Evolutionary conservation across 345 rosid species (phyloP), one percentile per base, ranked within the genome.

Genomic region (Eucalyptus pumila): DNA sequence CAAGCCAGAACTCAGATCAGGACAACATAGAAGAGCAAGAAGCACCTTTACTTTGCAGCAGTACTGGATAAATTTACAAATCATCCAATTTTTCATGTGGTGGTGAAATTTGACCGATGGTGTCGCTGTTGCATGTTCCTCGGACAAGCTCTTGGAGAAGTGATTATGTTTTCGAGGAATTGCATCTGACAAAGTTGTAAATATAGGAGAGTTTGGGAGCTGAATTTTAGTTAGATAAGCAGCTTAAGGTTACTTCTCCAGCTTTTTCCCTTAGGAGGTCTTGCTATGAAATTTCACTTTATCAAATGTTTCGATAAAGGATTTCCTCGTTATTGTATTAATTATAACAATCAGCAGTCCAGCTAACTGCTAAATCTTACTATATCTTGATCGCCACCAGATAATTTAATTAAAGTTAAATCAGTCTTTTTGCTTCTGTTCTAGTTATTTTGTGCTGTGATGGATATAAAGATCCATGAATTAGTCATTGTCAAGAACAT

Each of bases 21-120:
- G 91, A 76, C 52, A 40, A 80, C 80, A 21, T 49, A 9, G 92
- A 91, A 86, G 91, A 94, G 45, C 30, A 76, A 15, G 94, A 93
- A 91, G 48, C 91, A 14, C 93, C 94, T 44, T 92, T 94, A 89
- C 48, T 54, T 27, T 42, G 86, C 48, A 90, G 87, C 80, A 87
- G 50, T 60, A 81, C 26, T 47, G 86, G 54, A 88, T 69, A 69
- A 69, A 69, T 34, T 5, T 34, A 69, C 44, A 69, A 69, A 69
- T 16, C 44, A 69, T 69, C 44, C 10, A 9, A 69, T 32, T 69
- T 69, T 34, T 69, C 44, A 17, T 34, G 85, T 49, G 11, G 69
- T 37, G 16, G 58, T 56, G 54, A 65, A 65, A 32, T 60, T 60
- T 47, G 14, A 87, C n/a, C 44, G 37, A 21, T 24, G 83, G 30